Evolutionary conservation across 83 land plant species (phyloP), one percentile per base, ranked within the genome.

Genomic region (Thuja plicata): DNA sequence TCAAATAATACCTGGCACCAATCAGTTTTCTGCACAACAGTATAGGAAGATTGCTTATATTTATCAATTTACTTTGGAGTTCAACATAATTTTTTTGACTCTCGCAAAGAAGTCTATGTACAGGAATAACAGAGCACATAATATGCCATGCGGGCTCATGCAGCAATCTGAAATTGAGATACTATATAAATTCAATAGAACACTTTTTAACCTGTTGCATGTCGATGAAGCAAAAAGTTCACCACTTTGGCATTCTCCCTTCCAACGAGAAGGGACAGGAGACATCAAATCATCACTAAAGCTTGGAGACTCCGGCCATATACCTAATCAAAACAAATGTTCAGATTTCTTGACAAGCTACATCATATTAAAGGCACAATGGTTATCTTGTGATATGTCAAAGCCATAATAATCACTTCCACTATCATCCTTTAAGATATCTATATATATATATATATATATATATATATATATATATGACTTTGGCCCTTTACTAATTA

Each of bases 221-320:
- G 89, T 48, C 57, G 91, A 91, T 46, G 90, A 13, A 84, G 92
- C 88, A 89, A 95, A 96, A 48, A 91, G 90, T 86, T 95, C 96
- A 37, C 96, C 97, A 19, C 82, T 70, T 90, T 93, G 92, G 82
- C 97, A 96, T 15, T 83, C 48, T 41, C 97, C 97, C 62, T 91
- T 96, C 97, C 97, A 96, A 24, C 94, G 76, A 79, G 91, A 74
- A 80, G 97, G 97, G 45, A 94, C 92, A 57, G 97, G 95, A 84
- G 95, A 94, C 95, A 96, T 91, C 85, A 84, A 85, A 34, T 32
- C 55, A 62, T 96, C 97, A 87, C 60, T 91, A 87, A 96, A 96
- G 88, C 96, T 95, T 21, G 91, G 90, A 1, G 96, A 93, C 78
- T 96, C 97, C 8, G 96, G 97, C 97, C 97, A 96, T 84, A 96